These are phyloP conservation scores for Dryas integrifolia DNA, from an alignment of 331 rosid genomes.

Conservation along the genomic window DNA sequence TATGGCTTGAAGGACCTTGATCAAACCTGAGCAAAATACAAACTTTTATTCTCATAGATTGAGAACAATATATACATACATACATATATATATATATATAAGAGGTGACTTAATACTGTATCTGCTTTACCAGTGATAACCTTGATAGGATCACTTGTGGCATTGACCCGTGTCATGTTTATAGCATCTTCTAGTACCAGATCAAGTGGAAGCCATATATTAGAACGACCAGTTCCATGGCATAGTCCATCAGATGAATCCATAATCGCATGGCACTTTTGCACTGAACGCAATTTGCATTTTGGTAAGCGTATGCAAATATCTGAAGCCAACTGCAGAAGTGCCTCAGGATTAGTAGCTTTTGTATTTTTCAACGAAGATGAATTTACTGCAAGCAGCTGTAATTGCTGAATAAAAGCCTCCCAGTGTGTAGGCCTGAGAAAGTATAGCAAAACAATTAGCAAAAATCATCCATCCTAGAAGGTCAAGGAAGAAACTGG, in stretches of 20 bases:
- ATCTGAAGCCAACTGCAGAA: slow-evolving; percentile 23
- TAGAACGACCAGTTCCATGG: slow-evolving; percentile 15
- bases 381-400: slow-evolving; percentile 17
- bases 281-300: not conserved
- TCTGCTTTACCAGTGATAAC: slow-evolving; percentile 15
- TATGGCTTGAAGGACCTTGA: slow-evolving; percentile 25
- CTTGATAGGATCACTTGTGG: slow-evolving; percentile 8
- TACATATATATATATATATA: not conserved
- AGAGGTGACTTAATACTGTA: too few relatives aligned
- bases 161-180: slow-evolving; percentile 6
- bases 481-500: not conserved
- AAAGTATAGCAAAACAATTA: not conserved
- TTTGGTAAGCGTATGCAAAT: not conserved
- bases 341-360: slow-evolving; percentile 12
- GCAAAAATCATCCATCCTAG: not conserved
- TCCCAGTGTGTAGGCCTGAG: slow-evolving; percentile 28
- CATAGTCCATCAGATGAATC: slow-evolving; percentile 13
- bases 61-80: not conserved
- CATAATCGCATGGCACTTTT: slow-evolving; percentile 16
- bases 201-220: slow-evolving; percentile 28
- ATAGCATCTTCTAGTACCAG: slow-evolving; percentile 26
- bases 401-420: slow-evolving; percentile 5
- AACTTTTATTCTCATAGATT: not conserved
- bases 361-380: slow-evolving; percentile 2
- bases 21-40: slow-evolving; percentile 13